These are phyloP conservation scores for Asterophora parasitica DNA, from an alignment of 768 basidiomycete genomes.

Conservation along the genomic window DNA sequence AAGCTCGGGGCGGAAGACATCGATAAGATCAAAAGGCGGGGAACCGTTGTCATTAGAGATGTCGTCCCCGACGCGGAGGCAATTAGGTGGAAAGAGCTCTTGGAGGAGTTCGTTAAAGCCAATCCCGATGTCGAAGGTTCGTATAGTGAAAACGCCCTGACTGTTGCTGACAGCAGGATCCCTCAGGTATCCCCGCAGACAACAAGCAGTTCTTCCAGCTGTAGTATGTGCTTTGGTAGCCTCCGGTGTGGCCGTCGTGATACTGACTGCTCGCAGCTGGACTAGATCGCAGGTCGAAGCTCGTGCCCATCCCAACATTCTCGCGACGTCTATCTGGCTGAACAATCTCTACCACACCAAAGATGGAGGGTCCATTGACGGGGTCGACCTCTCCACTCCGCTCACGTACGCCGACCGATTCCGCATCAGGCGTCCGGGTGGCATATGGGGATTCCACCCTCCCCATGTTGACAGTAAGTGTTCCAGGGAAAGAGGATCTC, in stretches of 20 bases:
- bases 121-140: slow-evolving; percentile 56
- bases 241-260: not conserved
- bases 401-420: slow-evolving; percentile 72
- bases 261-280: slow-evolving; percentile 25
- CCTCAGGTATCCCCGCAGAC: slow-evolving; percentile 45
- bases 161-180: not conserved
- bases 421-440: slow-evolving; percentile 66
- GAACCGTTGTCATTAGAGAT: slow-evolving; percentile 57
- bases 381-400: slow-evolving; percentile 57
- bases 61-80: slow-evolving; percentile 57
- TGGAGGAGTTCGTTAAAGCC: slow-evolving; percentile 50
- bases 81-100: slow-evolving; percentile 48
- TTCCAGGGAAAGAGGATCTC: not conserved
- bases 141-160: not conserved
- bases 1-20: slow-evolving; percentile 42
- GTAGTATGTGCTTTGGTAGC: slow-evolving; percentile 41
- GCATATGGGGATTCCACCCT: slow-evolving; percentile 45
- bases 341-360: slow-evolving; percentile 59
- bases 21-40: slow-evolving; percentile 46
- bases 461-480: slow-evolving; percentile 38
- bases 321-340: slow-evolving; percentile 52
- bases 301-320: slow-evolving; percentile 60
- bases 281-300: slow-evolving; percentile 59
- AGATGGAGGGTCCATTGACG: slow-evolving; percentile 33
- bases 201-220: slow-evolving; percentile 72